Conservation (phyloP, 148 eudicot species). For the Simmondsia chinensis region DNA sequence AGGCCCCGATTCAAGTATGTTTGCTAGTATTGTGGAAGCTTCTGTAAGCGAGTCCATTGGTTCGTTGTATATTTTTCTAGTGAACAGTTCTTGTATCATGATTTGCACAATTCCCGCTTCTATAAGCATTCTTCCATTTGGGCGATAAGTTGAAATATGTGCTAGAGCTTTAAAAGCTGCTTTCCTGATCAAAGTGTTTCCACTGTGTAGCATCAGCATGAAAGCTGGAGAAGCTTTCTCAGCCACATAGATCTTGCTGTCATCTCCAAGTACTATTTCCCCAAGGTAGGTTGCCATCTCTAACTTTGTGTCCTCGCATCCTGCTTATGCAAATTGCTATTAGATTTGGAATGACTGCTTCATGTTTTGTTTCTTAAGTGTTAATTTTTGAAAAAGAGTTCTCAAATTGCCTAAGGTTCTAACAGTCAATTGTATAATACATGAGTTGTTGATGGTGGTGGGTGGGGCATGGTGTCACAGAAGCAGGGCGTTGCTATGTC, state of each 20-base stretch:
- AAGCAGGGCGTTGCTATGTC: no score
- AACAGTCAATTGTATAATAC: no score
- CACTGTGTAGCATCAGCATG: constrained; percentile 50
- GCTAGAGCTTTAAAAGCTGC: constrained; percentile 52
- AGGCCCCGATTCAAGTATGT: constrained; percentile 62
- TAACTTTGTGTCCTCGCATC: constrained; percentile 47
- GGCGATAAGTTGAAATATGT: constrained; percentile 42
- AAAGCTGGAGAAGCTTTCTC: constrained; percentile 59
- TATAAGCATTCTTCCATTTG: constrained; percentile 40
- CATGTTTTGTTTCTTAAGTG: no score
- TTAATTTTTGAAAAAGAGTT: no score
- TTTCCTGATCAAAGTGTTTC: constrained; percentile 34
- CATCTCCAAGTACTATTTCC: constrained; percentile 49
- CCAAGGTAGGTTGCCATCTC: constrained; percentile 69
- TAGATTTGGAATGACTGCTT: neutral
- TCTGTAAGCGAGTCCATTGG: constrained; percentile 40
- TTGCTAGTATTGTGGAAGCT: constrained; percentile 69
- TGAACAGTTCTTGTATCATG: constrained; percentile 54
- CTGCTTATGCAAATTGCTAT: constrained; percentile 23
- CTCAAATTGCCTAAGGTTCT: no score
- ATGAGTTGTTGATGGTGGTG: no score
- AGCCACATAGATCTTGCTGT: constrained; percentile 38
- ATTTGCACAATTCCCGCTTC: constrained; percentile 47
- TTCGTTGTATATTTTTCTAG: constrained; percentile 27
- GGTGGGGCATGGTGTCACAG: no score